Base-by-base conservation (phyloP, 163 green algal genomes). In the Chlorella variabilis region DNA sequence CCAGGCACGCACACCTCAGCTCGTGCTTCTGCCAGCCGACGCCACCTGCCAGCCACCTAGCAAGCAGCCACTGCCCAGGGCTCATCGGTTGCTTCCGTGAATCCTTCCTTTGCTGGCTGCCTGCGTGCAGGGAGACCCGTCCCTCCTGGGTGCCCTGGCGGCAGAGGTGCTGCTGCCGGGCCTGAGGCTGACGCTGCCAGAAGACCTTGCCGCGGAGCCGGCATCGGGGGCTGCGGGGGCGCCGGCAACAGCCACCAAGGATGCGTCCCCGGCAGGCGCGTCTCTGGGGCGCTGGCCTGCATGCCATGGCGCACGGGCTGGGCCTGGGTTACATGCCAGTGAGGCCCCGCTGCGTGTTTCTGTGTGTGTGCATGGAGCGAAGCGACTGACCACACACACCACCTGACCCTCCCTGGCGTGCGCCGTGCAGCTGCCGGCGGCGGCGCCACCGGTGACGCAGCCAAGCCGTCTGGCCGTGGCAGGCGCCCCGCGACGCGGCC, bases 131-230 rank as follows among this genome's bases (percentile, higher is more conserved):
- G 77, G 45, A 4, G 77, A 83, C 23, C 45, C 38, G 4, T 69
- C 77, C 0, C 77, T 83, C 27, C 66, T 83, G 66, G n/a, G 31
- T 27, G 77, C 77, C 3, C 65, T 83, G 34, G 66, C 77, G 7
- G 65, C 34, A 33, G 62, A 69, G 38, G 49, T 69, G 77, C 66
- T 77, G 66, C 39, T 81, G 75, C 58, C 77, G 8, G 77, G 65
- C 33, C 6, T 77, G 39, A 25, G 62, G 11, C 31, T 82, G 23
- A 51, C 61, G 2, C 23, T 70, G 61, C 63, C 66, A 2, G 45
- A 77, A 54, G 77, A 75, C n/a, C 34, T 41, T 11, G 48, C 49
- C 6, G 65, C 15, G 2, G 63, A 71, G 42, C 41, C 31, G 36
- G 45, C 49, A 3, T n/a, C n/a, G n/a, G n/a, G n/a, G n/a, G 65